phyloP scores from a whole-genome alignment of 805 yeast genomes.

The Spathaspora girioi region DNA sequence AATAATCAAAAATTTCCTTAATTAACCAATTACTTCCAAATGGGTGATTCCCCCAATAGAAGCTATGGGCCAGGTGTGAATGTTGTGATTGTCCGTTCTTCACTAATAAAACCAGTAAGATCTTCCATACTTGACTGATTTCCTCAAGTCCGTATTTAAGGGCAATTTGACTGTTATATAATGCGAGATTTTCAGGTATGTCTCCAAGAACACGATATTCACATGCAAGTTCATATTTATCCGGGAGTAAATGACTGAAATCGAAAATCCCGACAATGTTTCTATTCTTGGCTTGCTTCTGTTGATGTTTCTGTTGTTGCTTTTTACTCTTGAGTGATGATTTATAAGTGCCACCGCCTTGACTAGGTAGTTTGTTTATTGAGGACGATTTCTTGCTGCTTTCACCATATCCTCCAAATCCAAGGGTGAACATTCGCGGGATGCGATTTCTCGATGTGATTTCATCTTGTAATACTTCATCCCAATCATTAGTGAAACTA shows the following conservation, averaged over 20 bases:
- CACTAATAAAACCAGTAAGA: conserved; percentile 45
- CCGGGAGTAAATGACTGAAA: conserved; percentile 68
- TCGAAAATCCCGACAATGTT: conserved; percentile 65
- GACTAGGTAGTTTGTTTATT: conserved; percentile 34
- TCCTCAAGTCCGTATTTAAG: conserved; percentile 55
- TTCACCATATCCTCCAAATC: conserved; percentile 29
- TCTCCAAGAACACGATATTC: conserved; percentile 65
- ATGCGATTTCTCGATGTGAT: conserved; percentile 46
- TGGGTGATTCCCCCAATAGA: conserved; percentile 80
- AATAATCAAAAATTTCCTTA: conserved; percentile 56
- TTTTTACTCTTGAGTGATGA: conserved; percentile 29
- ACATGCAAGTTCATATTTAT: conserved; percentile 64
- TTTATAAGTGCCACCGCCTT: conserved; percentile 27
- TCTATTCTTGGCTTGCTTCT: conserved; percentile 19
- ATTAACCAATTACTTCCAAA: conserved; percentile 70
- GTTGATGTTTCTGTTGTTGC: conserved; percentile 11
- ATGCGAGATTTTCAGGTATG: conserved; percentile 60
- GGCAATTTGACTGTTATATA: conserved; percentile 71
- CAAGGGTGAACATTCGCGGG: conserved; percentile 48
- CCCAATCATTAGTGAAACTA: conserved; percentile 67
- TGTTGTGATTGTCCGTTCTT: conserved; percentile 33
- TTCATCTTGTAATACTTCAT: conserved; percentile 58
- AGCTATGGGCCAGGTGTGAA: conserved; percentile 11
- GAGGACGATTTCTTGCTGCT: conserved; percentile 25
- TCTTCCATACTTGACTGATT: conserved; percentile 73